Conservation (phyloP, 306 rosid genomes). For the Quercus engelmannii region DNA sequence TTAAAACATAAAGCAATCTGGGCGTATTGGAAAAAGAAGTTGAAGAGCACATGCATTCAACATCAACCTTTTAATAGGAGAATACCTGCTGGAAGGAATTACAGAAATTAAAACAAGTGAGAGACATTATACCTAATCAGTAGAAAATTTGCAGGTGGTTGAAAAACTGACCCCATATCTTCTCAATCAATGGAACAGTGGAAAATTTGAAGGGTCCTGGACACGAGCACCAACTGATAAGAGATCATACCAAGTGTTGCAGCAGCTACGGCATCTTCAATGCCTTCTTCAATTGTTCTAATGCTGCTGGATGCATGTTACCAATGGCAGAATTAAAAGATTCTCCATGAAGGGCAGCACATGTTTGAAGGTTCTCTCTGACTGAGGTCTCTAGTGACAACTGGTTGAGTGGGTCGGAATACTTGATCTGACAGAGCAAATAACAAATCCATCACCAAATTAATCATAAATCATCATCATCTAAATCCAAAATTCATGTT, state of each 20-base stretch:
- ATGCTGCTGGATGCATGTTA: slow-evolving; percentile 83
- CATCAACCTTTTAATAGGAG: neutral
- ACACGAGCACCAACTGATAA: slow-evolving; percentile 20
- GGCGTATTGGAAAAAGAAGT: neutral
- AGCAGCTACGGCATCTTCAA: slow-evolving; percentile 65
- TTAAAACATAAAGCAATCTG: neutral
- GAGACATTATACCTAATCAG: neutral
- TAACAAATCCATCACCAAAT: slow-evolving; percentile 21
- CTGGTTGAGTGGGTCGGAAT: slow-evolving; percentile 80
- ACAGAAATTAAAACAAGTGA: neutral
- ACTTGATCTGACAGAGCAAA: slow-evolving; percentile 57
- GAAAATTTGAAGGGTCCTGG: slow-evolving; percentile 28
- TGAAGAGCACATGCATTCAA: neutral
- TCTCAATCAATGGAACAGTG: slow-evolving; percentile 27
- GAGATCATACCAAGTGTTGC: slow-evolving; percentile 9
- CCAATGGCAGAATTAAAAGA: slow-evolving; percentile 74
- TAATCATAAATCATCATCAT: no score
- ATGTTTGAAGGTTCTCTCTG: slow-evolving; percentile 84
- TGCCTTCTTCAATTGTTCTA: slow-evolving; percentile 84
- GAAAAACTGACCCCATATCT: slow-evolving; percentile 44
- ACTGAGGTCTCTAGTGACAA: slow-evolving; percentile 77
- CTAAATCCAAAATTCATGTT: neutral
- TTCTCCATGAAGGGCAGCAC: slow-evolving; percentile 89
- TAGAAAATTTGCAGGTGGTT: neutral
- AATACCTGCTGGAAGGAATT: neutral